Evolutionary conservation across 1,284 basidiomycete species (phyloP).

Genomic region (Tilletia indica): DNA sequence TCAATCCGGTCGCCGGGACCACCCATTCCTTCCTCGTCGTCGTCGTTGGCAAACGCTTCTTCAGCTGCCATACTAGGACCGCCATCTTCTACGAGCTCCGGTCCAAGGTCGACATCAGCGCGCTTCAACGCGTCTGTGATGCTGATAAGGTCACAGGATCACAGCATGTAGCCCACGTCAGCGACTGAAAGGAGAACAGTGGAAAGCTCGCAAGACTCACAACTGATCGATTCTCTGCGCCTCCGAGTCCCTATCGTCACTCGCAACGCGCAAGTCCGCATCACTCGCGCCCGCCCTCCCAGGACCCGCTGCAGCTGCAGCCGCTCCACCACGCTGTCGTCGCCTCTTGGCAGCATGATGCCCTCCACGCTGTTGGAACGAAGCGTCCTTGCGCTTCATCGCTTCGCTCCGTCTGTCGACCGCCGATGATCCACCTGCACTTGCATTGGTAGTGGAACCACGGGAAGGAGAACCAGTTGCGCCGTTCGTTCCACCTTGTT

Average conservation of each 20-base stretch:
- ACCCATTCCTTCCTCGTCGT: slow-evolving; percentile 32
- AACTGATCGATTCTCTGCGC: slow-evolving; percentile 21
- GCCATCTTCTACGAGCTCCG: background rate
- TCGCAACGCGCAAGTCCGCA: background rate
- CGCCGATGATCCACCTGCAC: background rate
- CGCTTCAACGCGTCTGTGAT: slow-evolving; percentile 23
- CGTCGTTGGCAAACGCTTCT: slow-evolving; percentile 1
- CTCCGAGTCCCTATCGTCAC: background rate
- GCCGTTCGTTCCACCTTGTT: background rate
- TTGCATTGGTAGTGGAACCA: slow-evolving; percentile 9
- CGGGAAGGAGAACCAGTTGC: background rate
- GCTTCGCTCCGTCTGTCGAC: slow-evolving; percentile 26
- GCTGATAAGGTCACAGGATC: background rate
- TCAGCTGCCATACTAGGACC: background rate
- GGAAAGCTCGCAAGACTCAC: slow-evolving; percentile 14
- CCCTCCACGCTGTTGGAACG: slow-evolving; percentile 3
- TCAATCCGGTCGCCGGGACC: slow-evolving; percentile 23
- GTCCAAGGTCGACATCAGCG: slow-evolving; percentile 21
- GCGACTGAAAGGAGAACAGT: too few species aligned
- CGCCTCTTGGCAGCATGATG: slow-evolving; percentile 56
- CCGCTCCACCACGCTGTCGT: slow-evolving; percentile 52
- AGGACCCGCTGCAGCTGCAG: slow-evolving; percentile 13
- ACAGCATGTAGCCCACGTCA: too few species aligned
- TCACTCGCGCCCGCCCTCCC: background rate
- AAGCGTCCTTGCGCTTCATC: slow-evolving; percentile 42